Conservation (phyloP, 176 grass and related monocot species). For the Tillandsia leiboldiana region DNA sequence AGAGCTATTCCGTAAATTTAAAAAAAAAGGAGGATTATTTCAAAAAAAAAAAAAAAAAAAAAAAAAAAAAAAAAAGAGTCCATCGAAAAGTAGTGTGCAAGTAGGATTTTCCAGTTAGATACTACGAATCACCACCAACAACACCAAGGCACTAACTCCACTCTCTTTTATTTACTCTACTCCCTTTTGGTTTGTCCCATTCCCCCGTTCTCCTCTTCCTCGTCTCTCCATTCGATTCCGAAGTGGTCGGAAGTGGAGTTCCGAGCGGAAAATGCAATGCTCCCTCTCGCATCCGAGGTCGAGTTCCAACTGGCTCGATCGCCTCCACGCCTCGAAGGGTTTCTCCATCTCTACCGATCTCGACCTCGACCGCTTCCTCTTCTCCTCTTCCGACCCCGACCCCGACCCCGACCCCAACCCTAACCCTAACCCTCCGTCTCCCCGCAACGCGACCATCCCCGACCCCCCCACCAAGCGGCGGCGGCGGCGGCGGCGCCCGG, state of each 20-base stretch:
- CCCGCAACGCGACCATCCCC: not conserved
- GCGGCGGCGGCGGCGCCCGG: not conserved
- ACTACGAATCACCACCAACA: no score
- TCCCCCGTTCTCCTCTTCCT: not conserved
- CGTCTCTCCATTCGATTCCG: not conserved
- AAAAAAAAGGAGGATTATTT: no score
- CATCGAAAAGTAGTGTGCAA: no score
- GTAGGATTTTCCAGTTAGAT: no score
- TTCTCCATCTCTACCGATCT: conserved; percentile 2
- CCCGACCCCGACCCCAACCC: conserved; percentile 17
- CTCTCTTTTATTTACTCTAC: not conserved
- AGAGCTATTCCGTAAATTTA: no score
- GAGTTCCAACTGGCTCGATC: conserved; percentile 56
- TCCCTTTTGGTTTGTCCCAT: not conserved
- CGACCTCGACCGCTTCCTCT: conserved; percentile 24
- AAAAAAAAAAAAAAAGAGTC: no score
- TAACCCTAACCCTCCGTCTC: conserved; percentile 17
- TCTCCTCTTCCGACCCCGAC: conserved; percentile 13
- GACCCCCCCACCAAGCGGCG: not conserved
- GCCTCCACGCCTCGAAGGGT: conserved; percentile 33
- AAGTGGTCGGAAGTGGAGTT: not conserved
- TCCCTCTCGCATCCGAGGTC: conserved; percentile 19
- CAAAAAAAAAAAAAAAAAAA: no score
- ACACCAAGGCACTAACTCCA: no score
- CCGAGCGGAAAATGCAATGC: not conserved